A percentile compares a stretch with the other conserved stretches of the same genome.
Conservation (phyloP, 768 basidiomycete species). For the Artomyces pyxidatus region DNA sequence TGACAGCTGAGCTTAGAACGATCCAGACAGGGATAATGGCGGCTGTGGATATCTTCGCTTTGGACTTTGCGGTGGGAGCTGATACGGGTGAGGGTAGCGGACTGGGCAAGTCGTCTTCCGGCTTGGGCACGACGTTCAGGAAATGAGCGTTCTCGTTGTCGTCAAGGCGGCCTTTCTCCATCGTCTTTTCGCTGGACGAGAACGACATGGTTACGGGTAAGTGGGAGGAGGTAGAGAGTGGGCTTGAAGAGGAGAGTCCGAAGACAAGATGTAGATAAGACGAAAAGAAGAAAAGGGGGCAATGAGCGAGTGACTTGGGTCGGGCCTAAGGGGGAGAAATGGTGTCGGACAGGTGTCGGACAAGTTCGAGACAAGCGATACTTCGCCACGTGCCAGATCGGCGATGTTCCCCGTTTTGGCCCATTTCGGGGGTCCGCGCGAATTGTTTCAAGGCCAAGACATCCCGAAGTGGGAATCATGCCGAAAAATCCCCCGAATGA, state of each 20-base stretch:
- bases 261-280: not conserved
- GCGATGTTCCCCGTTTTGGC: too few relatives aligned
- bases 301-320: conserved; percentile 6
- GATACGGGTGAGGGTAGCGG: conserved; percentile 55
- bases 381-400: too few relatives aligned
- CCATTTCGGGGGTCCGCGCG: too few relatives aligned
- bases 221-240: not conserved
- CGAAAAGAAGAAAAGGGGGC: not conserved
- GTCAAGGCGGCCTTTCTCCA: conserved; percentile 6
- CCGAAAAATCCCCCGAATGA: too few relatives aligned
- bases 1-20: conserved; percentile 77
- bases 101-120: conserved; percentile 16
- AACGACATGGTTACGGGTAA: not conserved
- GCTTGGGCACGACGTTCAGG: conserved; percentile 3
- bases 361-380: too few relatives aligned
- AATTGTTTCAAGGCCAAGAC: too few relatives aligned
- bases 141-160: conserved; percentile 4
- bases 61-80: conserved; percentile 31
- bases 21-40: conserved; percentile 93
- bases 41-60: conserved; percentile 51
- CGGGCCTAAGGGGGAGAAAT: too few relatives aligned
- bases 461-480: too few relatives aligned
- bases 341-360: too few relatives aligned
- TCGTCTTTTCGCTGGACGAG: conserved; percentile 8
- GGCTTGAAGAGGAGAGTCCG: not conserved